These are phyloP conservation scores for Taiwanofungus camphoratus DNA, from an alignment of 1,284 basidiomycete species.

Conservation along the genomic window DNA sequence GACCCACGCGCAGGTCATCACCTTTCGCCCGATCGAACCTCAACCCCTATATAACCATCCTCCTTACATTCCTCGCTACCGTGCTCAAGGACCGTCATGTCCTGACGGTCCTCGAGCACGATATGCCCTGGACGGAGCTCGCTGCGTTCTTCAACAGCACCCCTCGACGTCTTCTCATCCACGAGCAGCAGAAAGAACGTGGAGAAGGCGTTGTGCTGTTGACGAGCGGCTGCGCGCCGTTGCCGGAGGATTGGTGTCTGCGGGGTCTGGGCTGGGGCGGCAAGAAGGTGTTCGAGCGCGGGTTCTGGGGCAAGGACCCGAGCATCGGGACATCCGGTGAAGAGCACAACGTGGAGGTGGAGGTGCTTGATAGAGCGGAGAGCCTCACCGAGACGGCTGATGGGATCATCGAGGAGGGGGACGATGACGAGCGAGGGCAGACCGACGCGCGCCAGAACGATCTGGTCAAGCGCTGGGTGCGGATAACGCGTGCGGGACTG, in stretches of 20 bases:
- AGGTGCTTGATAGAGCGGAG: slow-evolving; percentile 67
- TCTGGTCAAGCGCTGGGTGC: slow-evolving; percentile 55
- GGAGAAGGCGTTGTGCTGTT: slow-evolving; percentile 38
- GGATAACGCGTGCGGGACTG: slow-evolving; percentile 69
- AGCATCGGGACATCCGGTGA: slow-evolving; percentile 38
- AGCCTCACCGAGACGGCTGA: slow-evolving; percentile 49
- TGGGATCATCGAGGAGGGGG: slow-evolving; percentile 76
- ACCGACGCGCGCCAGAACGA: slow-evolving; percentile 5
- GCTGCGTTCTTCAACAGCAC: slow-evolving; percentile 61
- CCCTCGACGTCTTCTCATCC: slow-evolving; percentile 46
- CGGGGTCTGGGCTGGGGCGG: slow-evolving; percentile 95
- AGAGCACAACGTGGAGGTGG: slow-evolving; percentile 68
- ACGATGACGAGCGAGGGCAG: slow-evolving; percentile 32
- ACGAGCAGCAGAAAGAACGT: slow-evolving; percentile 25
- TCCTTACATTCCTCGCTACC: slow-evolving; percentile 86
- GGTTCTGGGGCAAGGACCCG: slow-evolving; percentile 78
- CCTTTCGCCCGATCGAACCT: slow-evolving; percentile 53
- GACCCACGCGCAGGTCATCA: slow-evolving; percentile 56
- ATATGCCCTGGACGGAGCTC: slow-evolving; percentile 83
- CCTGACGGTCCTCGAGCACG: slow-evolving; percentile 60
- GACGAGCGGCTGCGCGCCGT: slow-evolving; percentile 58
- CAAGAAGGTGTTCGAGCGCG: slow-evolving; percentile 81
- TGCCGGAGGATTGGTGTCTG: slow-evolving; percentile 94
- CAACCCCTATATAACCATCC: slow-evolving; percentile 83
- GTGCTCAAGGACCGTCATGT: slow-evolving; percentile 61